Evolutionary conservation across 1,284 basidiomycete genomes (phyloP).

Genomic region (Malassezia restricta): DNA sequence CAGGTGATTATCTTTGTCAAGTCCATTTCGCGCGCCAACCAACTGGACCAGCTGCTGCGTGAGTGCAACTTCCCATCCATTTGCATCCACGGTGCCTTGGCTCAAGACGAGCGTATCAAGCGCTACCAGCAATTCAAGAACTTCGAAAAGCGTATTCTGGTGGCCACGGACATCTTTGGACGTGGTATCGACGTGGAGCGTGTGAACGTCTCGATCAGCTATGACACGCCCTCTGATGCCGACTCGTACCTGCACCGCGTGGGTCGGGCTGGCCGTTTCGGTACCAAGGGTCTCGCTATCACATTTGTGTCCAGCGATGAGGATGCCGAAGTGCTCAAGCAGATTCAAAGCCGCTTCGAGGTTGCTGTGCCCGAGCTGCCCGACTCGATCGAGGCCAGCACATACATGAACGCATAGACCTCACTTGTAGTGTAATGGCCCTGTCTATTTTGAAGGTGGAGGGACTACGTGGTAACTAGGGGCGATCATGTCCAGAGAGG

Average conservation of each 20-base stretch:
- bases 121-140: conserved; percentile 99
- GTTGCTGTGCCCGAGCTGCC: conserved; percentile 83
- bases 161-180: conserved; percentile 45
- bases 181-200: conserved; percentile 46
- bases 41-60: conserved; percentile 86
- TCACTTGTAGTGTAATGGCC: conserved; percentile 5
- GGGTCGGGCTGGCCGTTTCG: conserved; percentile 96
- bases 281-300: conserved; percentile 98
- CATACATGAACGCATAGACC: conserved; percentile 46
- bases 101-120: conserved; percentile 89
- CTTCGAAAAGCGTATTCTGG: conserved; percentile 80
- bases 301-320: conserved; percentile 84
- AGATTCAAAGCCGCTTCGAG: conserved; percentile 82
- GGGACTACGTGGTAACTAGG: background rate
- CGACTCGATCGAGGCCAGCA: conserved; percentile 69
- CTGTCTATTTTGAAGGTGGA: conserved; percentile 1
- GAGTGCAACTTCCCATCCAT: conserved; percentile 99
- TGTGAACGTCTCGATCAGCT: conserved; percentile 45
- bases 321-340: conserved; percentile 82
- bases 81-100: conserved; percentile 84
- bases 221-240: conserved; percentile 84
- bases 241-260: conserved; percentile 98
- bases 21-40: conserved; percentile 87
- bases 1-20: conserved; percentile 99
- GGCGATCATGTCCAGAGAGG: background rate